Evolutionary conservation across 2,329 filamentous ascomycete genomes (phyloP).

Genomic region (Penicillium sp.): DNA sequence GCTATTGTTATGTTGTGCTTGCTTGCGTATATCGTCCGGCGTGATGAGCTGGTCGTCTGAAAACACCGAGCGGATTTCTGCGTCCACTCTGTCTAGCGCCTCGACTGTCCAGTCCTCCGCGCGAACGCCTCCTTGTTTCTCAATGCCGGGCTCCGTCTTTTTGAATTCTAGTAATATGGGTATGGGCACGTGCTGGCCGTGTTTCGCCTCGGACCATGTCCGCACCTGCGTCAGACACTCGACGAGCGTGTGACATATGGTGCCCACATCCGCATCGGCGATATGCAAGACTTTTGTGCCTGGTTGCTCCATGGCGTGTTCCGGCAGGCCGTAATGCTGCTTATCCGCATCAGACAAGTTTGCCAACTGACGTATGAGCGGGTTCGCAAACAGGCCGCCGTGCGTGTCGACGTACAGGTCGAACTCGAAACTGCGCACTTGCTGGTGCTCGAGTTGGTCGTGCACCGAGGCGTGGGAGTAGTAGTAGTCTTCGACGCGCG

Average conservation of each 20-base stretch:
- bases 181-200: conserved; percentile 11
- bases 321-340: conserved; percentile 10
- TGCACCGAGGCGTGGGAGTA: conserved; percentile 15
- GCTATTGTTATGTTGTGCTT: conserved; percentile 2
- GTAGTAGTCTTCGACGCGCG: conserved; percentile 7
- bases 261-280: conserved; percentile 14
- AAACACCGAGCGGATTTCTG: conserved; percentile 15
- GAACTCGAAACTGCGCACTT: conserved; percentile 14
- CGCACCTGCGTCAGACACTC: conserved; percentile 13
- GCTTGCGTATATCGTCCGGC: conserved; percentile 13
- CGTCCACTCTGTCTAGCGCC: conserved; percentile 10
- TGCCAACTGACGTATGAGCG: conserved; percentile 12
- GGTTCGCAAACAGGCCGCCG: conserved; percentile 11
- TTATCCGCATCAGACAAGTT: conserved; percentile 14
- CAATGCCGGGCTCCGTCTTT: conserved; percentile 9
- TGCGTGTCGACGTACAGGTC: conserved; percentile 11
- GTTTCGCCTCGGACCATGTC: conserved; percentile 4
- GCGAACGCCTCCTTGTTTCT: conserved; percentile 10
- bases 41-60: conserved; percentile 10
- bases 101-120: conserved; percentile 14
- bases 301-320: conserved; percentile 9
- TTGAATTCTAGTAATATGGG: conserved; percentile 16
- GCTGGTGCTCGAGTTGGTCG: conserved; percentile 13
- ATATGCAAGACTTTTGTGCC: conserved; percentile 15
- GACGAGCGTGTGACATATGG: conserved; percentile 13